phyloP scores from a whole-genome alignment of 148 eudicot genomes.

The Fagopyrum esculentum region DNA sequence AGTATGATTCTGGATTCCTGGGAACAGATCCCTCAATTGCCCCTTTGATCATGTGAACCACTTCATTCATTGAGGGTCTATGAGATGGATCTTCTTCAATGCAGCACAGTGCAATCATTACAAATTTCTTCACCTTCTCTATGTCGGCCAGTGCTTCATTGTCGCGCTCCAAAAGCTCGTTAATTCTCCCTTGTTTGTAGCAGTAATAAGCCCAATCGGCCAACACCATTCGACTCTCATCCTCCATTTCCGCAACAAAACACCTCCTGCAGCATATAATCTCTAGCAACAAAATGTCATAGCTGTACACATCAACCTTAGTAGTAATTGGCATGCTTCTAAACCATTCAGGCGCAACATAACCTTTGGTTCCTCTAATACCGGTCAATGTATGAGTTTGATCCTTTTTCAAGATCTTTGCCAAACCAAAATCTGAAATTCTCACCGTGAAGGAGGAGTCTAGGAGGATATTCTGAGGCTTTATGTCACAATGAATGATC shows the following conservation, averaged over 20 bases:
- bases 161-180: slow-evolving; percentile 13
- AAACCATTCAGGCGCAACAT: slow-evolving; percentile 38
- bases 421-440: slow-evolving; percentile 34
- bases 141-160: slow-evolving; percentile 14
- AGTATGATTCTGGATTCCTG: no score
- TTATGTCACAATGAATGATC: no score
- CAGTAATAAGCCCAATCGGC: slow-evolving; percentile 41
- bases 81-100: background rate
- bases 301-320: slow-evolving; percentile 22
- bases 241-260: slow-evolving; percentile 5
- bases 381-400: slow-evolving; percentile 24
- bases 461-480: slow-evolving; percentile 15
- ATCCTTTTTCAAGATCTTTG: slow-evolving; percentile 29
- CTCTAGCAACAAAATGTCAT: slow-evolving; percentile 17
- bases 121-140: slow-evolving; percentile 9
- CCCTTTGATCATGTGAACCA: slow-evolving; percentile 33
- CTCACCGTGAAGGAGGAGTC: slow-evolving; percentile 23
- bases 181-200: slow-evolving; percentile 16
- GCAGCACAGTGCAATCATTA: slow-evolving; percentile 33
- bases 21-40: slow-evolving; percentile 16
- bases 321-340: slow-evolving; percentile 14
- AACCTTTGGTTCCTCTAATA: slow-evolving; percentile 34
- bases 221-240: slow-evolving; percentile 13
- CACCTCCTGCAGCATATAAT: slow-evolving; percentile 19
- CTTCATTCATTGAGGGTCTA: slow-evolving; percentile 34